Percentiles rank a stretch among this genome's conserved stretches.
phyloP scores from a whole-genome alignment of 345 rosid genomes.

The Ceriops decandra region DNA sequence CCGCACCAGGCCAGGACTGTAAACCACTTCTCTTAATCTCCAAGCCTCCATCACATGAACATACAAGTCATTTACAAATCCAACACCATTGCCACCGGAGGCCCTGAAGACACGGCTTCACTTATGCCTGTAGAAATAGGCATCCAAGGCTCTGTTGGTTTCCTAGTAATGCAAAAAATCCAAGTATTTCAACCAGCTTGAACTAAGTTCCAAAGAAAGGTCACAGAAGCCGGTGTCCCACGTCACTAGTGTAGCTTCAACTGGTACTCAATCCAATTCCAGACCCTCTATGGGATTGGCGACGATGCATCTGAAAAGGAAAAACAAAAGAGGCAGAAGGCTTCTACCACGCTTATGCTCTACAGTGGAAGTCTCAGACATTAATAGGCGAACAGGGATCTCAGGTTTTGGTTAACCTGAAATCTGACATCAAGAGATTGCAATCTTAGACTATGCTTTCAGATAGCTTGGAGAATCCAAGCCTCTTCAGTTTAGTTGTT shows the following conservation, averaged over 20 bases:
- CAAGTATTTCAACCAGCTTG: constrained; percentile 42
- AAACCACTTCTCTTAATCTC: constrained; percentile 25
- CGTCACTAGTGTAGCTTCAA: constrained; percentile 19
- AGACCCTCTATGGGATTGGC: constrained; percentile 13
- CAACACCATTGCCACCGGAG: constrained; percentile 10
- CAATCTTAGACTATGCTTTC: constrained; percentile 58
- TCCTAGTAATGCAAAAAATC: constrained; percentile 51
- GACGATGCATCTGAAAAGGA: constrained; percentile 40
- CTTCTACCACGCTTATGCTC: constrained; percentile 55
- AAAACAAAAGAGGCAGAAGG: constrained; percentile 41
- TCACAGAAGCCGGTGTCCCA: constrained; percentile 29
- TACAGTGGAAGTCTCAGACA: constrained; percentile 50
- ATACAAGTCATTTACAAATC: constrained; percentile 31
- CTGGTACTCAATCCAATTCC: constrained; percentile 27
- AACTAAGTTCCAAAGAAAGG: constrained; percentile 28
- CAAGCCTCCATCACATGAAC: constrained; percentile 25
- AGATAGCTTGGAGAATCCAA: constrained; percentile 86
- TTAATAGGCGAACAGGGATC: constrained; percentile 28
- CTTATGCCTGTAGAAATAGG: constrained; percentile 45
- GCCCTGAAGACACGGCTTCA: constrained; percentile 27
- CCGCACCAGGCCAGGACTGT: constrained; percentile 25
- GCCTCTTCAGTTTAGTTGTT: constrained; percentile 79
- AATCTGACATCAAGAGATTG: constrained; percentile 44
- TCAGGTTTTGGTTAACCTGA: constrained; percentile 46
- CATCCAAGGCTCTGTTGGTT: constrained; percentile 48